Evolutionary conservation across 2,329 filamentous ascomycete species (phyloP), one percentile per base, ranked within the genome.

Genomic region (Colletotrichum incanum): DNA sequence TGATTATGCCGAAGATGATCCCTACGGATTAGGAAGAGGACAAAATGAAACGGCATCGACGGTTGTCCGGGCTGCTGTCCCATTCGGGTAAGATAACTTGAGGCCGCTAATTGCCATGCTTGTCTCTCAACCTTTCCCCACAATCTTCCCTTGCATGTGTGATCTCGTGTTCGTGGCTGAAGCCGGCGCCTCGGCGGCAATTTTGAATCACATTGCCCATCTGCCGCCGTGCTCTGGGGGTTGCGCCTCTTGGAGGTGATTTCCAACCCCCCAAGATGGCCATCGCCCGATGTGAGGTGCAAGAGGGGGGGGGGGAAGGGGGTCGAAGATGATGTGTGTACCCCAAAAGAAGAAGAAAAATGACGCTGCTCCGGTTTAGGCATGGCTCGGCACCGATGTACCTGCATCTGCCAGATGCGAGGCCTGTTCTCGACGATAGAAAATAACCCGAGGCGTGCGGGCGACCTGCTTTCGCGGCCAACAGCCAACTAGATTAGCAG

Each of bases 331-430:
- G 14, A 14, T 14, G 18, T 34, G 5, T 11, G 0, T 7, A 7
- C 45, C 7, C 45, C n/a, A 5, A 14, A 16, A 26, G 47, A 14
- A 12, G 45, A 11, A n/a, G 20, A 34, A 9, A 12, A 55, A 55
- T 18, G 31, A 14, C 52, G 34, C 60, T 39, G 31, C n/a, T 58
- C 55, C 14, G 23, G 14, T 49, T 58, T 20, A n/a, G 55, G 55
- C 55, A 58, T 43, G 23, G 55, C 23, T 41, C 39, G 55, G 5
- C 34, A 20, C 55, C 55, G 37, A 58, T 58, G 67, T 61, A 62
- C 67, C 67, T 67, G 63, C 56, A 62, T 58, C 37, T 61, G 68
- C 49, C 62, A 66, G 47, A 61, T 67, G 56, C 56, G 50, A 31
- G 31, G 60, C 31, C 45, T 31, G 16, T 50, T 49, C 34, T 49